A percentile compares a stretch with the other conserved stretches of the same genome.
Conservation (phyloP, 441 rosid species). For the Gossypium schwendimanii region DNA sequence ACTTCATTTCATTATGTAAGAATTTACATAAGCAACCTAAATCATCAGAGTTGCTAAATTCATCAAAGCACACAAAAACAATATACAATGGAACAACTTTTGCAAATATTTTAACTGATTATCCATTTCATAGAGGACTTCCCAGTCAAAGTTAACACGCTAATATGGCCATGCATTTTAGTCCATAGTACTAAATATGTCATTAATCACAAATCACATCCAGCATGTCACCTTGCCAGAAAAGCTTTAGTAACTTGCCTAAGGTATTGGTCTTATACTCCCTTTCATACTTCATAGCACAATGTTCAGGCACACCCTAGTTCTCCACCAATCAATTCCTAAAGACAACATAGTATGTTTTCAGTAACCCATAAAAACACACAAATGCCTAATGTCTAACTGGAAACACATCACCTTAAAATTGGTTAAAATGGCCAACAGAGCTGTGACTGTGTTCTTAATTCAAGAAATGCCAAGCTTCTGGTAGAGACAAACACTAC, state of each 20-base stretch:
- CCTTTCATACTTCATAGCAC: slow-evolving; percentile 1
- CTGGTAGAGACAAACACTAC: neutral
- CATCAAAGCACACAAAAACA: neutral
- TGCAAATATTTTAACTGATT: neutral
- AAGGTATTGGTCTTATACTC: neutral
- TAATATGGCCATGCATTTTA: neutral
- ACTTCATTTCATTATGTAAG: neutral
- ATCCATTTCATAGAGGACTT: neutral
- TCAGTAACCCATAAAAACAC: neutral
- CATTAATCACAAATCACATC: neutral
- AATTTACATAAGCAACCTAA: neutral
- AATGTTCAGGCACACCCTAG: neutral
- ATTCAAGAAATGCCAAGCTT: neutral
- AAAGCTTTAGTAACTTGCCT: slow-evolving; percentile 1
- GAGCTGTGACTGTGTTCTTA: neutral
- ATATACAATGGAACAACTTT: neutral
- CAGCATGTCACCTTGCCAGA: neutral
- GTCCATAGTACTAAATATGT: neutral
- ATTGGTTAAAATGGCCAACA: neutral
- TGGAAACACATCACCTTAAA: neutral
- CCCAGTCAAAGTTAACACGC: neutral
- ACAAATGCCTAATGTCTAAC: neutral
- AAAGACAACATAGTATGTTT: slow-evolving; percentile 4
- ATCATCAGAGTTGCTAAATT: neutral
- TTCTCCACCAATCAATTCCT: neutral